Evolutionary conservation across 1,284 basidiomycete species (phyloP), one percentile per base, ranked within the genome.

Genomic region (Cystobasidium sp.): DNA sequence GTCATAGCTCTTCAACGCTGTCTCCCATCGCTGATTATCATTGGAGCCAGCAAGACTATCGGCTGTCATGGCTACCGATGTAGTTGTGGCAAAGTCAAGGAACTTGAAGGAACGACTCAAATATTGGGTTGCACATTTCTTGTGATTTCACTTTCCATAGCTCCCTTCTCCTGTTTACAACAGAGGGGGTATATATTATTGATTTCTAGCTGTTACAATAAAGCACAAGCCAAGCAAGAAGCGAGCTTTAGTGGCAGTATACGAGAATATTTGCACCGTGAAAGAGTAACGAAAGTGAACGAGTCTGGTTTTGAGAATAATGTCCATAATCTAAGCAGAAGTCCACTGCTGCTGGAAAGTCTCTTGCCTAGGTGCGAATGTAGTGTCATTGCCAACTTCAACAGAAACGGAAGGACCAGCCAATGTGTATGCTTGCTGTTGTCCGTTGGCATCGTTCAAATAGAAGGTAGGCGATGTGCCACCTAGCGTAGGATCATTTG

Each of bases 1-100:
- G 24, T 71, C 69, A 24, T 71, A 71, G n/a, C 41, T 18, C 8
- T n/a, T 59, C n/a, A 43, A 44, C n/a, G 69, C 69, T 12, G 46
- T 18, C 14, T 43, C 24, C 69, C 69, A 71, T 14, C 20, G 56
- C 39, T 51, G 22, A 5, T 4, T 43, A 39, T 63, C 61, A 9
- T 51, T 49, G 6, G 61, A 63, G 20, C 47, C 43, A 6, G 24
- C 44, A 4, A 63, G 47, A 31, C 31, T 20, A 1, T 37, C 44
- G 6, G 24, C 31, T 49, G 12, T n/a, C 61, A 63, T 51, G 14
- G 3, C 37, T 5, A 8, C 9, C 18, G 31, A 20, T 16, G 39
- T 31, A 31, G 56, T 59, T 63, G 61, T 49, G 61, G 61, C 43
- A 16, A 49, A 63, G 61, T 14, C 61, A 51, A 51, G 24, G 31